phyloP scores from a whole-genome alignment of 768 basidiomycete genomes.

The Collybia nuda region DNA sequence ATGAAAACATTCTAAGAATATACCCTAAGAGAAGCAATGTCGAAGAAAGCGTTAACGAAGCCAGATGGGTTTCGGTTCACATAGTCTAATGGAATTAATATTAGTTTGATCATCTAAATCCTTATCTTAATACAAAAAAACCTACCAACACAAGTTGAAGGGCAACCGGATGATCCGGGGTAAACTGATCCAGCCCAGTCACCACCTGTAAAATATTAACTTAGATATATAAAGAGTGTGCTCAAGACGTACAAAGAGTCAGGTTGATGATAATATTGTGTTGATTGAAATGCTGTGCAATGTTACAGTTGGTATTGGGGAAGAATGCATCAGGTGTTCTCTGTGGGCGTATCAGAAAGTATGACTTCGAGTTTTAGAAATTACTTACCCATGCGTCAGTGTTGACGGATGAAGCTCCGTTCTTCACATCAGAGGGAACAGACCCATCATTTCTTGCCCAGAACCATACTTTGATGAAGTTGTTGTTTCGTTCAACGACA shows the following conservation, averaged over 20 bases:
- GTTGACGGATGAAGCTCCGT: constrained; percentile 38
- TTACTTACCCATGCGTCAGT: constrained; percentile 54
- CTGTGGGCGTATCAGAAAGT: constrained; percentile 23
- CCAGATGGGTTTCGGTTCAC: constrained; percentile 63
- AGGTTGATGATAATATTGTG: constrained; percentile 69
- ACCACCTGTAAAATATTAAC: constrained; percentile 29
- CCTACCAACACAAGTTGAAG: constrained; percentile 57
- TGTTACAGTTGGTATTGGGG: constrained; percentile 59
- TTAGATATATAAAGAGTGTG: background rate
- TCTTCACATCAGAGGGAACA: constrained; percentile 48
- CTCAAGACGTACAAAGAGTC: constrained; percentile 32
- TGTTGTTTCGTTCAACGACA: constrained; percentile 57
- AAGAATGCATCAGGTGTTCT: constrained; percentile 58
- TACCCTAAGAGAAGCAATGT: constrained; percentile 54
- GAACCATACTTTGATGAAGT: constrained; percentile 69
- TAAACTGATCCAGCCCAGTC: constrained; percentile 62
- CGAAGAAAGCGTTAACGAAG: constrained; percentile 69
- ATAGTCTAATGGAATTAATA: constrained; percentile 35
- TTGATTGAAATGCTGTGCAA: constrained; percentile 49
- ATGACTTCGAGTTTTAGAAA: background rate
- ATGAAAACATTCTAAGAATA: constrained; percentile 17
- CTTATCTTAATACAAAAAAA: constrained; percentile 5
- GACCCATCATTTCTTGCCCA: constrained; percentile 54
- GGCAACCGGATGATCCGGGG: constrained; percentile 43
- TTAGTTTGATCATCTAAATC: background rate